Evolutionary conservation across 2,329 filamentous ascomycete genomes (phyloP).

Genomic region (Macroventuria anomochaeta): DNA sequence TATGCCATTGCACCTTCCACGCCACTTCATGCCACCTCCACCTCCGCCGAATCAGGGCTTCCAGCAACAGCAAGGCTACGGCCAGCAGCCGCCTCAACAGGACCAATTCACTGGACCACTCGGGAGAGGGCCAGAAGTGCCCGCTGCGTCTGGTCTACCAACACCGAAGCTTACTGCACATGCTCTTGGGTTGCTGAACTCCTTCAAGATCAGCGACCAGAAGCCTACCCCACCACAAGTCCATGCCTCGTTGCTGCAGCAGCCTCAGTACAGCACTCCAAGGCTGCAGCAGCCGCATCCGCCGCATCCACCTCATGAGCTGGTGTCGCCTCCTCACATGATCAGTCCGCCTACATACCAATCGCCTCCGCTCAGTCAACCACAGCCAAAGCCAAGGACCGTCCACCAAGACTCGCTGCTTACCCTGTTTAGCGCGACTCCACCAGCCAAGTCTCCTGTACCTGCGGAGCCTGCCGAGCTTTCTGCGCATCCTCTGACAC

Average conservation of each 20-base stretch:
- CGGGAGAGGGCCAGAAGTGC: constrained; percentile 53
- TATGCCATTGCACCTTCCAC: constrained; percentile 28
- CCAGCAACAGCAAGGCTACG: constrained; percentile 30
- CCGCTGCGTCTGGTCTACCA: constrained; percentile 64
- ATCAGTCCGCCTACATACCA: constrained; percentile 40
- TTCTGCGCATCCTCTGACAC: constrained; percentile 52
- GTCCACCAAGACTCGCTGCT: constrained; percentile 56
- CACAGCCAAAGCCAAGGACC: constrained; percentile 47
- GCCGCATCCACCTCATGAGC: constrained; percentile 31
- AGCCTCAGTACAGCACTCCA: constrained; percentile 32
- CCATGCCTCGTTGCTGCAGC: constrained; percentile 19
- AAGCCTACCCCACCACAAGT: constrained; percentile 27
- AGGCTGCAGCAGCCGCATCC: constrained; percentile 31
- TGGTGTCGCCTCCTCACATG: constrained; percentile 35
- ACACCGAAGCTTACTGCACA: constrained; percentile 65
- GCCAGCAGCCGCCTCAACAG: constrained; percentile 39
- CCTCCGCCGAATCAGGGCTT: constrained; percentile 23
- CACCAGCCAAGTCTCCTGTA: constrained; percentile 31
- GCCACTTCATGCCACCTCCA: constrained; percentile 33
- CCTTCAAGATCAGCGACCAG: constrained; percentile 57
- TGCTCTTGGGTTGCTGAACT: constrained; percentile 63
- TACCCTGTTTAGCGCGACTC: constrained; percentile 52
- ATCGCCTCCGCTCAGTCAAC: constrained; percentile 38
- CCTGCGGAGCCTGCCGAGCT: constrained; percentile 53
- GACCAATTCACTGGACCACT: constrained; percentile 46